Conservation (phyloP, 1,284 basidiomycete genomes). For the Pholiota adiposa region DNA sequence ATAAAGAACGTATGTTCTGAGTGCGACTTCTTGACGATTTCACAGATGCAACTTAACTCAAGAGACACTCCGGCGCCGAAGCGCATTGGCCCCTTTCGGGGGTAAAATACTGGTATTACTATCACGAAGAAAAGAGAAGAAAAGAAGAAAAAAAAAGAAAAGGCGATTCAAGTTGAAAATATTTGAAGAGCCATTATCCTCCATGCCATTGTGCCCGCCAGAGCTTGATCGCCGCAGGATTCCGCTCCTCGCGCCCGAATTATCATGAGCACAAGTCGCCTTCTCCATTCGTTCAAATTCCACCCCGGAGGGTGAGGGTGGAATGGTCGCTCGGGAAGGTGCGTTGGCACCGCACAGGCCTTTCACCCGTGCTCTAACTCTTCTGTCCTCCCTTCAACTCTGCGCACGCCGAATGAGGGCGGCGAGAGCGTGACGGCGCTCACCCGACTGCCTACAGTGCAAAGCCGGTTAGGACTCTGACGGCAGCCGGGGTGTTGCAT, state of each 20-base stretch:
- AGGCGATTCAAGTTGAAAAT: neutral
- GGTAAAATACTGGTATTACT: neutral
- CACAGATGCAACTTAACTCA: no score
- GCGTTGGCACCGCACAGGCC: conserved; percentile 8
- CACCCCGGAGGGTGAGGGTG: conserved; percentile 3
- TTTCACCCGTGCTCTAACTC: conserved; percentile 7
- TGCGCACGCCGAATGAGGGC: neutral
- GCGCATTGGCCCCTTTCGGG: neutral
- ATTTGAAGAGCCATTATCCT: neutral
- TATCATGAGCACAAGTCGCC: neutral
- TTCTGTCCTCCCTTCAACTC: conserved; percentile 6
- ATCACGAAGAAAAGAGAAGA: neutral
- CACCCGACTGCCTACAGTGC: neutral
- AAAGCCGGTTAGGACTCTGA: neutral
- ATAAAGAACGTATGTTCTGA: neutral
- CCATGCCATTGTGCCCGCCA: neutral
- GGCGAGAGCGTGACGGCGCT: neutral
- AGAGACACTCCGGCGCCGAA: neutral
- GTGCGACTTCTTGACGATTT: no score
- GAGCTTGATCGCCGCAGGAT: no score
- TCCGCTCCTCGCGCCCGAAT: neutral
- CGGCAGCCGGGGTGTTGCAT: neutral
- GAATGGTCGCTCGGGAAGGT: conserved; percentile 6
- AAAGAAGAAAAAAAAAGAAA: neutral
- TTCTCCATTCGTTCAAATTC: conserved; percentile 9